These are phyloP conservation scores for Rhizopogon sp. DNA, from an alignment of 768 basidiomycete species.

Conservation along the genomic window DNA sequence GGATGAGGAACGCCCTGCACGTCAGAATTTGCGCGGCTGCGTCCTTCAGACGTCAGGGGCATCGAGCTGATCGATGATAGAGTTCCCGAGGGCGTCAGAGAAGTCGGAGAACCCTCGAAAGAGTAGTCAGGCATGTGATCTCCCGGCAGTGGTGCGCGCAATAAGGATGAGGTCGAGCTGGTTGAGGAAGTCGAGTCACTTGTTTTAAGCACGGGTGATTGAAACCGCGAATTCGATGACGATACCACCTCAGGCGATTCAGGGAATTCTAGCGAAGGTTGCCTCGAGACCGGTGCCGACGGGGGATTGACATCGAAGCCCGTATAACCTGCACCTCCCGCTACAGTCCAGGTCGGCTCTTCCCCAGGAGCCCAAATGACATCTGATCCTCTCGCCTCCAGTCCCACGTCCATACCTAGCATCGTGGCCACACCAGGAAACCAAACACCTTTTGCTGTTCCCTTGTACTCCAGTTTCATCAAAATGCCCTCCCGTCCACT, in stretches of 20 bases:
- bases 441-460: slow-evolving; percentile 72
- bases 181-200: slow-evolving; percentile 34
- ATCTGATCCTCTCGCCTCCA: slow-evolving; percentile 66
- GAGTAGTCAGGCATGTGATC: slow-evolving; percentile 67
- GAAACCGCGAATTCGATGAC: slow-evolving; percentile 14
- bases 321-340: slow-evolving; percentile 63
- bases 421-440: slow-evolving; percentile 80
- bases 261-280: slow-evolving; percentile 46
- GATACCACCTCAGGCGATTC: slow-evolving; percentile 11
- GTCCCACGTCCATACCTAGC: slow-evolving; percentile 69
- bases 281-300: slow-evolving; percentile 35
- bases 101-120: slow-evolving; percentile 60
- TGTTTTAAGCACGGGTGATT: slow-evolving; percentile 21
- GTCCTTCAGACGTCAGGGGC: slow-evolving; percentile 25
- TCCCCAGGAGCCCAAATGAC: slow-evolving; percentile 57
- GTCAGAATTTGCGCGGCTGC: slow-evolving; percentile 35
- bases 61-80: slow-evolving; percentile 37
- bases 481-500: slow-evolving; percentile 47
- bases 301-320: slow-evolving; percentile 58
- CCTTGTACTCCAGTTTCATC: slow-evolving; percentile 67
- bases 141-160: slow-evolving; percentile 69
- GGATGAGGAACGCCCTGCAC: slow-evolving; percentile 16
- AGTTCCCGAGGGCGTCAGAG: slow-evolving; percentile 39
- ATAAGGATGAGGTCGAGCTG: slow-evolving; percentile 53
- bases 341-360: slow-evolving; percentile 53